Conservation (phyloP, 2,329 filamentous ascomycete genomes). For the Rutstroemia sp. region DNA sequence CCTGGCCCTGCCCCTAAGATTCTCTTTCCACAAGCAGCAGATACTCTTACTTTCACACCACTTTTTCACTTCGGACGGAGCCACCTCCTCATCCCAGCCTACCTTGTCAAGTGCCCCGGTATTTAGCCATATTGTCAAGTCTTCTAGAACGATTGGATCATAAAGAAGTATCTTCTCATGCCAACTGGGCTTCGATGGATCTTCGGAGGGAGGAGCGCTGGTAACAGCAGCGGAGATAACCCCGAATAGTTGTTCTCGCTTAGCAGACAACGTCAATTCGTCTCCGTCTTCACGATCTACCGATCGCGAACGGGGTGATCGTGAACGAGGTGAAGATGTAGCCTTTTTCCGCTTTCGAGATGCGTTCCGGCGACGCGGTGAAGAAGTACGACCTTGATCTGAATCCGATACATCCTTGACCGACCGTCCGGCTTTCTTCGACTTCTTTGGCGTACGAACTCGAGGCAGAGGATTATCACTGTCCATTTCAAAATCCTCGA, state of each 20-base stretch:
- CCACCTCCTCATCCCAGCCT: constrained; percentile 59
- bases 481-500: constrained; percentile 17
- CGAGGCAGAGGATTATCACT: constrained; percentile 17
- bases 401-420: constrained; percentile 47
- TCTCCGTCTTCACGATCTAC: constrained; percentile 8
- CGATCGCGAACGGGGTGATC: constrained; percentile 7
- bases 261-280: constrained; percentile 29
- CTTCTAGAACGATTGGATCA: constrained; percentile 83
- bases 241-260: constrained; percentile 41
- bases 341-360: constrained; percentile 17
- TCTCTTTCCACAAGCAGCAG: constrained; percentile 64
- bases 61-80: constrained; percentile 61
- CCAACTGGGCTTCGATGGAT: constrained; percentile 59
- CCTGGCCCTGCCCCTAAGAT: constrained; percentile 22
- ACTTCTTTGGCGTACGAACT: constrained; percentile 27
- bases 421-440: constrained; percentile 18
- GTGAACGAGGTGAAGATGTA: background rate
- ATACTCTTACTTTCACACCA: constrained; percentile 89
- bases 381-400: constrained; percentile 28
- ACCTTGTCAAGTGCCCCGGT: constrained; percentile 55
- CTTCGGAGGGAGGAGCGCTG: constrained; percentile 40
- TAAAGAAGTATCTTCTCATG: constrained; percentile 91
- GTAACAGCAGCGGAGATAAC: constrained; percentile 50
- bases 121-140: constrained; percentile 78
- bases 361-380: constrained; percentile 16